A percentile compares a stretch with the other conserved stretches of the same genome.
These are phyloP conservation scores for Trichoderma guizhouense DNA, from an alignment of 2,329 filamentous ascomycete species.

Conservation along the genomic window DNA sequence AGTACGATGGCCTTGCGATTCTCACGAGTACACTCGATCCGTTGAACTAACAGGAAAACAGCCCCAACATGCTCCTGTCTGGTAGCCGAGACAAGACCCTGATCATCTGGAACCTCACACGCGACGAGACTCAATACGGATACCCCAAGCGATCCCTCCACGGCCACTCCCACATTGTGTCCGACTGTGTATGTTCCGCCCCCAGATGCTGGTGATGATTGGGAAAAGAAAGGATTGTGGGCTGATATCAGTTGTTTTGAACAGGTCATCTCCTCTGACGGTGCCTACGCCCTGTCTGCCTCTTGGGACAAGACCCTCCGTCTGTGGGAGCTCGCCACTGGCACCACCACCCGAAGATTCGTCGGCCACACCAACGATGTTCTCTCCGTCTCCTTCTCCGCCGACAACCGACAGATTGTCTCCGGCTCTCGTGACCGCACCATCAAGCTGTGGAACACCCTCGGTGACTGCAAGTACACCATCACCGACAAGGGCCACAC, in stretches of 20 bases:
- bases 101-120: conserved; percentile 99
- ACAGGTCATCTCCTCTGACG: conserved; percentile 98
- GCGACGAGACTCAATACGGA: conserved; percentile 96
- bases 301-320: conserved; percentile 99
- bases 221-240: not conserved
- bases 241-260: conserved; percentile 26
- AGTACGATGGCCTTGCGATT: conserved; percentile 56
- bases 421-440: conserved; percentile 96
- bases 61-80: conserved; percentile 99
- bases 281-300: conserved; percentile 96
- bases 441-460: conserved; percentile 99
- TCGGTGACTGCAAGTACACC: conserved; percentile 99
- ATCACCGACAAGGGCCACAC: conserved; percentile 99
- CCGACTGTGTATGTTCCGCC: conserved; percentile 85
- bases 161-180: conserved; percentile 99
- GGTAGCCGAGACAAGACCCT: conserved; percentile 96
- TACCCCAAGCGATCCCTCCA: conserved; percentile 99
- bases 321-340: conserved; percentile 97
- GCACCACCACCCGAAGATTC: conserved; percentile 95
- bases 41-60: conserved; percentile 33
- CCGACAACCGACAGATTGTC: conserved; percentile 99
- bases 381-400: conserved; percentile 99
- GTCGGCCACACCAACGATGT: conserved; percentile 99
- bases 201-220: not conserved
- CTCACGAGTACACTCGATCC: not conserved